Percentiles rank a stretch among this genome's conserved stretches.
Conservation (phyloP, 2,329 filamentous ascomycete species). For the Zymoseptoria tritici region DNA sequence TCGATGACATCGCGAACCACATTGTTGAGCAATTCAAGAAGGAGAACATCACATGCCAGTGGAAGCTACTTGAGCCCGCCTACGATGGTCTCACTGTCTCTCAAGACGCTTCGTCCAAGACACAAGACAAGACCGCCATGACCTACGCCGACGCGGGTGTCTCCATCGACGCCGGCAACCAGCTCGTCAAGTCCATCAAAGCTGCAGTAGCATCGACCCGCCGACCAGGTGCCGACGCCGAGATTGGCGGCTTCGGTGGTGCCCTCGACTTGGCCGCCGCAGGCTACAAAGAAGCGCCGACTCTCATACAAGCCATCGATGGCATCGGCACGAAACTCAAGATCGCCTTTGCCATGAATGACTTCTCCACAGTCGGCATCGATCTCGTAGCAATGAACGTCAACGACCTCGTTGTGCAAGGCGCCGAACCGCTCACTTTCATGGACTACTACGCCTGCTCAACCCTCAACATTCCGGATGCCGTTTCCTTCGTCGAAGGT, state of each 20-base stretch:
- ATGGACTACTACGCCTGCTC: conserved; percentile 97
- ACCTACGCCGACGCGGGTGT: conserved; percentile 93
- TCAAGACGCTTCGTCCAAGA: conserved; percentile 15
- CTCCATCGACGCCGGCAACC: conserved; percentile 88
- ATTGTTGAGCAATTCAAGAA: conserved; percentile 60
- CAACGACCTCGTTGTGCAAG: conserved; percentile 94
- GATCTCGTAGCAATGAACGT: conserved; percentile 99
- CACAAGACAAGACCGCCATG: conserved; percentile 36
- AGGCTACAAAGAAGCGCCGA: conserved; percentile 66
- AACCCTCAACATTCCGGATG: conserved; percentile 68
- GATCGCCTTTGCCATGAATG: conserved; percentile 81
- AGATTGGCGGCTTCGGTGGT: conserved; percentile 93
- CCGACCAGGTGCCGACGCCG: conserved; percentile 78
- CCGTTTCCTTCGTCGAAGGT: conserved; percentile 80
- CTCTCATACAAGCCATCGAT: conserved; percentile 89
- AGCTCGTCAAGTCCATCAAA: conserved; percentile 88
- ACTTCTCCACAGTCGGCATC: conserved; percentile 91
- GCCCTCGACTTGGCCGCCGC: conserved; percentile 70
- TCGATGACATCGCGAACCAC: conserved; percentile 73
- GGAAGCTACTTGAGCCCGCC: conserved; percentile 82
- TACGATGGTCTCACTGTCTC: conserved; percentile 53
- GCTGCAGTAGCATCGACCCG: conserved; percentile 76
- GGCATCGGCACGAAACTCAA: conserved; percentile 96
- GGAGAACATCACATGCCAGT: conserved; percentile 70
- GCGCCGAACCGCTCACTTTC: conserved; percentile 91